These are phyloP conservation scores for Cyathus striatus DNA, from an alignment of 768 basidiomycete genomes.

Conservation along the genomic window DNA sequence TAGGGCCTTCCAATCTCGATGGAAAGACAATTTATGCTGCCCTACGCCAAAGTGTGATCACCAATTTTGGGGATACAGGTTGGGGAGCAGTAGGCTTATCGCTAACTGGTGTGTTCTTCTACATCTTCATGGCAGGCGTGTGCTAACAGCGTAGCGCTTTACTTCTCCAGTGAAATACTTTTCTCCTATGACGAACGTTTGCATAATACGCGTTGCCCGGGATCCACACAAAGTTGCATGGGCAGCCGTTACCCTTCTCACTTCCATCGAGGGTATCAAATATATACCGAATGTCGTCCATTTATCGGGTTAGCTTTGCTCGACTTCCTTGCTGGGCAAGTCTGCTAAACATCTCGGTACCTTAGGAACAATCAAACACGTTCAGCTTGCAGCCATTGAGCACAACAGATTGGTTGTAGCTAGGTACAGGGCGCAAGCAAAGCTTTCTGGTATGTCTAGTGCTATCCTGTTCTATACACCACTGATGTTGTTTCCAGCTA, in stretches of 20 bases:
- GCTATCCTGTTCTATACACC: background rate
- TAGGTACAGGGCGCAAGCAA: constrained; percentile 50
- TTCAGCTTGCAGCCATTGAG: constrained; percentile 69
- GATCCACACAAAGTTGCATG: constrained; percentile 78
- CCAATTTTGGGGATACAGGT: constrained; percentile 79
- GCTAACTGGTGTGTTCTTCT: constrained; percentile 53
- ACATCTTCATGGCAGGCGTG: too few species aligned
- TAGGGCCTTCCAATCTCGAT: constrained; percentile 29
- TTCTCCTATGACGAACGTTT: constrained; percentile 76
- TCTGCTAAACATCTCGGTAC: too few species aligned
- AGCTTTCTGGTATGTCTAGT: constrained; percentile 40
- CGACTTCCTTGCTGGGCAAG: background rate
- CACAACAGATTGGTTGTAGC: constrained; percentile 73
- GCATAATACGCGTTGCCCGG: constrained; percentile 81
- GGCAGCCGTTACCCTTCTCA: constrained; percentile 72
- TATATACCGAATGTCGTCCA: constrained; percentile 77
- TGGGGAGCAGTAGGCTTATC: constrained; percentile 79
- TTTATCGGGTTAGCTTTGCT: constrained; percentile 58
- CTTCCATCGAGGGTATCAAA: constrained; percentile 48
- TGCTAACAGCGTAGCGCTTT: too few species aligned
- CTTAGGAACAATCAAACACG: constrained; percentile 82
- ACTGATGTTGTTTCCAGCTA: constrained; percentile 24
- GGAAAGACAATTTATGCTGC: constrained; percentile 67
- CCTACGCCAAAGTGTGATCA: constrained; percentile 61
- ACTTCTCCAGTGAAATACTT: constrained; percentile 75